Evolutionary conservation across 2,329 filamentous ascomycete genomes (phyloP).

Genomic region (Fusarium bactridioides): DNA sequence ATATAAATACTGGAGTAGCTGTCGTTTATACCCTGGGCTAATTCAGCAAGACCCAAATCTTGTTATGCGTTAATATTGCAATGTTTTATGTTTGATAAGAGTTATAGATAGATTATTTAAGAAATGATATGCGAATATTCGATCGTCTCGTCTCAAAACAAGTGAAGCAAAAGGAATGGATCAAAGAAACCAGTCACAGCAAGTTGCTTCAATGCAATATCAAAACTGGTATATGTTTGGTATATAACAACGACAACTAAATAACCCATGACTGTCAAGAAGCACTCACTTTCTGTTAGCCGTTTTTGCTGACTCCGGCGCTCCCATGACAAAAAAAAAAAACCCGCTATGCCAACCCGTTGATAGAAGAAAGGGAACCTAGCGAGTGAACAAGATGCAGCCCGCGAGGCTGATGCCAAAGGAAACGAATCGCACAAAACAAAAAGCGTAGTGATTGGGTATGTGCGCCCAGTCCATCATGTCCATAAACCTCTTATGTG

Average conservation of each 20-base stretch:
- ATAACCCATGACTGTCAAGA: not conserved
- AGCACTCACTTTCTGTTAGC: constrained; percentile 11
- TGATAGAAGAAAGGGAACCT: constrained; percentile 21
- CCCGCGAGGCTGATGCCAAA: not conserved
- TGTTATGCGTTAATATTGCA: constrained; percentile 1
- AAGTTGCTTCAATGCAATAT: not conserved
- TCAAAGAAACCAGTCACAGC: not conserved
- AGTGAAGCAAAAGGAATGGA: not conserved
- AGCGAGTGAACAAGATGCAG: constrained; percentile 18
- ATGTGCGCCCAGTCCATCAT: constrained; percentile 24
- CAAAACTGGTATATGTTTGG: not conserved
- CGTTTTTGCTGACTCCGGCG: constrained; percentile 25
- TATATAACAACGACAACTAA: not conserved
- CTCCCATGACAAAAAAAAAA: constrained; percentile 18
- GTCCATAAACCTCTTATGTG: not conserved
- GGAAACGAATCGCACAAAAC: constrained; percentile 7
- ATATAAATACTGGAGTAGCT: constrained; percentile 15
- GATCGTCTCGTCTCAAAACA: not conserved
- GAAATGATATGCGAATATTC: constrained; percentile 38
- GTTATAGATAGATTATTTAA: constrained; percentile 26
- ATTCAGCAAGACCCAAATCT: constrained; percentile 1
- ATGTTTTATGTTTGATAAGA: constrained; percentile 4
- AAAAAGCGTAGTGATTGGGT: constrained; percentile 27
- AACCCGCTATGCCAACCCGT: constrained; percentile 24
- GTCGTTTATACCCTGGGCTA: constrained; percentile 39